Percentiles rank a stretch among this genome's conserved stretches.
Evolutionary conservation across 140 eudicot species (phyloP).

Genomic region (Anethum foeniculum): DNA sequence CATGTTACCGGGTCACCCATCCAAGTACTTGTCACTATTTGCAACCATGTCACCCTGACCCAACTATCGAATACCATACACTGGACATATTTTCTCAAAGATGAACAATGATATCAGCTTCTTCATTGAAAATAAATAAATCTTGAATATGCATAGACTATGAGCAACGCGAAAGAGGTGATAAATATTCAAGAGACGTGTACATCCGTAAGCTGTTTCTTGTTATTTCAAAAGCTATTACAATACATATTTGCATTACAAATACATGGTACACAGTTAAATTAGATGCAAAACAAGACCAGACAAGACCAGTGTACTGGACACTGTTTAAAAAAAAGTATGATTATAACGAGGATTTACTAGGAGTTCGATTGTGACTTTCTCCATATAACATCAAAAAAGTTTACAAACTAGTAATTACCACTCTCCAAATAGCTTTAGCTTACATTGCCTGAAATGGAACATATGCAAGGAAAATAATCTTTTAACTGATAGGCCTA

Average conservation of each 20-base stretch:
- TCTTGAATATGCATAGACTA: no score
- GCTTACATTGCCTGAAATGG: not conserved
- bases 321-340: not conserved
- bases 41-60: no score
- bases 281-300: not conserved
- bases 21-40: no score
- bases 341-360: not conserved
- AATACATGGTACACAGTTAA: not conserved
- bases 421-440: not conserved
- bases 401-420: not conserved
- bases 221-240: not conserved
- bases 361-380: not conserved
- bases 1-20: no score
- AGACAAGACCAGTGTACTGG: not conserved
- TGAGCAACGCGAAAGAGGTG: no score
- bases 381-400: not conserved
- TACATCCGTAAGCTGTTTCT: not conserved
- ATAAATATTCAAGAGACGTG: not conserved
- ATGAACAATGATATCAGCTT: no score
- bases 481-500: not conserved
- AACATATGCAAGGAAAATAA: slow-evolving; percentile 18
- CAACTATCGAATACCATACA: no score
- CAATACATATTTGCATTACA: not conserved
- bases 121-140: no score
- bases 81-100: no score